Percentiles rank a stretch among this genome's conserved stretches.
Conservation (phyloP, 2,329 filamentous ascomycete genomes). For the Elsinoe perseae region DNA sequence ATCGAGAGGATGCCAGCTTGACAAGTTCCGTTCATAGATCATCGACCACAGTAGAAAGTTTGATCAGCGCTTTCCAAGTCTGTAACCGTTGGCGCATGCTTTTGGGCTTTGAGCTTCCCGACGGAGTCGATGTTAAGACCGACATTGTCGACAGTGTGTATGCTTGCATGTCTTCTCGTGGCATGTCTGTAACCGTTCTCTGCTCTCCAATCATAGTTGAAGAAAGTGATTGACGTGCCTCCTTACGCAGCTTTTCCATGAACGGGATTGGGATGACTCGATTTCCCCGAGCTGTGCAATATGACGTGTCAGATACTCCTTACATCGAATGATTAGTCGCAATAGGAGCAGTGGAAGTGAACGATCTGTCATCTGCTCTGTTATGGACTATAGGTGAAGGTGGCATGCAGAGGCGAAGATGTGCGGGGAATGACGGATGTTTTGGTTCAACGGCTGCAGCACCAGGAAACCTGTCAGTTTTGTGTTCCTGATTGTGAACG, state of each 20-base stretch:
- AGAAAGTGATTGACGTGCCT: not conserved
- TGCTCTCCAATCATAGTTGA: not conserved
- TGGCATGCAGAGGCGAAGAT: not conserved
- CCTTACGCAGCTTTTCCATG: not conserved
- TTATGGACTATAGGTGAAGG: not conserved
- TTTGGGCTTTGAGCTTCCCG: not conserved
- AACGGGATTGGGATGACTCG: not conserved
- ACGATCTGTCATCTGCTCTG: not conserved
- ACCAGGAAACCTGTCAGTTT: too few species aligned
- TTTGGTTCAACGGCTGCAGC: too few species aligned
- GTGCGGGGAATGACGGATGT: not conserved
- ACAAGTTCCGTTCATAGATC: not conserved
- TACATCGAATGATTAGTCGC: not conserved
- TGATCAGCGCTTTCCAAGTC: not conserved
- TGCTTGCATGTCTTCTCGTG: not conserved
- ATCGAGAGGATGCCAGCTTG: not conserved
- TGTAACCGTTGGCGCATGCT: not conserved
- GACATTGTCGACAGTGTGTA: not conserved
- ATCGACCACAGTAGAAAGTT: not conserved
- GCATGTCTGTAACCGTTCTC: not conserved
- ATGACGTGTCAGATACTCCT: not conserved
- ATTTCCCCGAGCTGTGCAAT: not conserved
- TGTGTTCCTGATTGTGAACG: too few species aligned
- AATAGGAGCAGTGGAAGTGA: not conserved
- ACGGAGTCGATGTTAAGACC: not conserved